Conservation (phyloP, 1,139 yeast species). For the Sugiyamaella sp. region DNA sequence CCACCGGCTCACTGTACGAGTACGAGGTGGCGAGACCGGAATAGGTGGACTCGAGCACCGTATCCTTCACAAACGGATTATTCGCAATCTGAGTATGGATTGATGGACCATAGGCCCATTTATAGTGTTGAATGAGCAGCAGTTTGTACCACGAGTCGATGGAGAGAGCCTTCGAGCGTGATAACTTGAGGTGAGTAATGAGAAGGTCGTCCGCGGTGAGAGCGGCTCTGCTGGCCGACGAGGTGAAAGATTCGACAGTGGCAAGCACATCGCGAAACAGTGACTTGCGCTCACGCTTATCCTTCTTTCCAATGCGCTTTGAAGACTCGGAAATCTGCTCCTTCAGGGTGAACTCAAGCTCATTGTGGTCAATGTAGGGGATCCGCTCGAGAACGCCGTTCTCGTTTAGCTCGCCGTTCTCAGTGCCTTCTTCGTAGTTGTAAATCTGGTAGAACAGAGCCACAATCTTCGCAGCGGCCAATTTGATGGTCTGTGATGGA, state of each 20-base stretch:
- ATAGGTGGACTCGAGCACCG: slow-evolving; percentile 28
- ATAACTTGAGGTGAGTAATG: slow-evolving; percentile 58
- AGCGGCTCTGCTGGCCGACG: slow-evolving; percentile 46
- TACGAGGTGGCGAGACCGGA: slow-evolving; percentile 8
- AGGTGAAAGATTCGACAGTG: slow-evolving; percentile 53
- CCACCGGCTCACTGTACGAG: slow-evolving; percentile 5
- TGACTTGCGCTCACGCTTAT: slow-evolving; percentile 62
- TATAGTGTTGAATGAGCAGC: slow-evolving; percentile 61
- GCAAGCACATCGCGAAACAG: slow-evolving; percentile 62
- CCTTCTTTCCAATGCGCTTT: slow-evolving; percentile 62
- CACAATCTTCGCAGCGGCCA: slow-evolving; percentile 62
- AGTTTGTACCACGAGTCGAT: slow-evolving; percentile 69
- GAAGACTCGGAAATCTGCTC: slow-evolving; percentile 56
- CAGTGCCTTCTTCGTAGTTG: slow-evolving; percentile 48
- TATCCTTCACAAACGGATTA: slow-evolving; percentile 50
- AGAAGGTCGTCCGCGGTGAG: slow-evolving; percentile 45
- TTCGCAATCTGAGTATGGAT: slow-evolving; percentile 62
- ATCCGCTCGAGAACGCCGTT: slow-evolving; percentile 41
- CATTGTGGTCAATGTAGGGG: slow-evolving; percentile 64
- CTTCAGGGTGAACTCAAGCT: slow-evolving; percentile 50
- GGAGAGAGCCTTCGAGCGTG: slow-evolving; percentile 59
- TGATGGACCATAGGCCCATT: slow-evolving; percentile 74
- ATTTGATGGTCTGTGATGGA: slow-evolving; percentile 33
- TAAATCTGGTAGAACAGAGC: slow-evolving; percentile 66
- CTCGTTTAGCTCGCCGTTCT: slow-evolving; percentile 44